Evolutionary conservation across 169 alveolate species (phyloP), one percentile per base, ranked within the genome.

Genomic region (Eimeria falciformis): DNA sequence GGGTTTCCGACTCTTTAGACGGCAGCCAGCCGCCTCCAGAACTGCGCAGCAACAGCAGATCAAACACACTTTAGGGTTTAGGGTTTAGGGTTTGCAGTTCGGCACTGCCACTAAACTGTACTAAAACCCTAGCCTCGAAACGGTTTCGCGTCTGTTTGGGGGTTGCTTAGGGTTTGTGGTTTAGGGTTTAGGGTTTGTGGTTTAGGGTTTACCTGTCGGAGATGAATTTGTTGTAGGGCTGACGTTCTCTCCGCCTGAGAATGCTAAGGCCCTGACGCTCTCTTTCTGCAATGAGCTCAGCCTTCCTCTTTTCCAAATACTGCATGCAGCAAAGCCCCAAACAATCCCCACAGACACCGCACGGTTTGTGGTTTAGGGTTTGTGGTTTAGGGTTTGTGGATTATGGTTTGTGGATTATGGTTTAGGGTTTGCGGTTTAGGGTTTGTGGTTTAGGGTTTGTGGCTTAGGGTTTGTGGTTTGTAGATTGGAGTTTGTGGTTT

Each of bases 211-310:
- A 82, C 90, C 14, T 4, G 62, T 82, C 78, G n/a, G 79, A 12
- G 25, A 82, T 40, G 78, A 50, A 82, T 33, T 82, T 82, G 90
- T 82, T 82, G 90, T 82, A 82, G 66, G 37, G 45, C 62, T 82
- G 62, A 17, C 90, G 37, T 45, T 58, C 55, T 5, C 62, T 25
- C 43, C 90, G 75, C 50, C 58, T 27, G 46, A 82, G 18, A 40
- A 37, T 33, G 29, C 65, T 37, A 65, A 82, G 77, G 9, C 90
- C 90, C 25, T 56, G 58, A 11, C 65, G 65, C 68, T 82, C 90
- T n/a, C 90, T 56, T 21, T 82, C 90, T 5, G 4, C 33, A 23
- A 25, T 29, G 18, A 82, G 37, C 29, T 82, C 90, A 11, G 27
- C 33, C 55, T 40, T 50, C n/a, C 90, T 50, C 25, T 55, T 40